These are phyloP conservation scores for Boletus rubropictus DNA, from an alignment of 768 basidiomycete species.

Conservation along the genomic window DNA sequence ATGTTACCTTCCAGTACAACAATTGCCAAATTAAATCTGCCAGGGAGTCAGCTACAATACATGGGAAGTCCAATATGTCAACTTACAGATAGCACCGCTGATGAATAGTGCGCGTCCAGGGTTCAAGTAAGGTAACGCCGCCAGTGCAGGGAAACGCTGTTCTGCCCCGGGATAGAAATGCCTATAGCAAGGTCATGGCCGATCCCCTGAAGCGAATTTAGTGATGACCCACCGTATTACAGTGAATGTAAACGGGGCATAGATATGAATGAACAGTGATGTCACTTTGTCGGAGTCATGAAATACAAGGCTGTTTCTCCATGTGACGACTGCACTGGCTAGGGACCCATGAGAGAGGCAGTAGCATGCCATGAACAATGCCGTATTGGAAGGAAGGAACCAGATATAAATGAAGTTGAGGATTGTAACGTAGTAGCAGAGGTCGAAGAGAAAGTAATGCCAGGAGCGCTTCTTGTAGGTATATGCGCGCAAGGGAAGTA, in stretches of 20 bases:
- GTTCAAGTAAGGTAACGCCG: constrained; percentile 60
- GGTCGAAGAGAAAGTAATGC: constrained; percentile 92
- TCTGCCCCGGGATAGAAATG: constrained; percentile 85
- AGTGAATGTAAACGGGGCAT: constrained; percentile 85
- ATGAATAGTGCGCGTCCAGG: constrained; percentile 70
- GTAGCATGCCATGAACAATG: constrained; percentile 88
- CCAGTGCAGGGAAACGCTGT: constrained; percentile 80
- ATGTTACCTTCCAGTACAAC: constrained; percentile 80
- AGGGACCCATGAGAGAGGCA: constrained; percentile 87
- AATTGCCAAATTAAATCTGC: constrained; percentile 89
- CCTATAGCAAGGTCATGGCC: constrained; percentile 35
- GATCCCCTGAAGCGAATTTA: neutral
- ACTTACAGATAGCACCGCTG: constrained; percentile 78
- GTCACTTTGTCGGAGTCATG: constrained; percentile 97
- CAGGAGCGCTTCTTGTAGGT: constrained; percentile 88
- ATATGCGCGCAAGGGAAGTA: constrained; percentile 79
- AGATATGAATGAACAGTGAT: constrained; percentile 91
- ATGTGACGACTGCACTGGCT: constrained; percentile 93
- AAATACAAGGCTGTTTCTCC: constrained; percentile 98
- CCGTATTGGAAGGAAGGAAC: constrained; percentile 71
- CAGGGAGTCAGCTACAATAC: constrained; percentile 4
- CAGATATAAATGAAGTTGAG: constrained; percentile 91
- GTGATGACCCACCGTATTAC: constrained; percentile 65
- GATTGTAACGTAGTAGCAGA: constrained; percentile 91
- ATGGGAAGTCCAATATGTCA: constrained; percentile 6